These are phyloP conservation scores for Cetraspora pellucida DNA, from an alignment of 192 early-diverging fungal species.

Conservation along the genomic window DNA sequence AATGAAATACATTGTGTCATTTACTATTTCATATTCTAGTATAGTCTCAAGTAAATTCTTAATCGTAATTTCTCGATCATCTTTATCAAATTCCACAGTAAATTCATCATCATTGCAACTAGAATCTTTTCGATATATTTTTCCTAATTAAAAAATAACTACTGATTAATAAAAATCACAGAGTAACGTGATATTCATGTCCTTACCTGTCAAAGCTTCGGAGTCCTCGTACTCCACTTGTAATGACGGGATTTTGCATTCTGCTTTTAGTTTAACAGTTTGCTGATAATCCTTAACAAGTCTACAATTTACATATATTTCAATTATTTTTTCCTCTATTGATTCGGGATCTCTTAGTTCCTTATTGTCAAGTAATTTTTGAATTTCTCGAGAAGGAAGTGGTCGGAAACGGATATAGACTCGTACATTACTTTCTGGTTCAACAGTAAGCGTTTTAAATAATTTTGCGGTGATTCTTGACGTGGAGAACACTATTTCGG, in stretches of 20 bases:
- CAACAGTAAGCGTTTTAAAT: slow-evolving; percentile 68
- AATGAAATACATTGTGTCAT: slow-evolving; percentile 73
- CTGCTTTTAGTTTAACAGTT: slow-evolving; percentile 62
- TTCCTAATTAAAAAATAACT: slow-evolving; percentile 33
- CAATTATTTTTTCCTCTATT: slow-evolving; percentile 66
- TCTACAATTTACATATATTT: slow-evolving; percentile 79
- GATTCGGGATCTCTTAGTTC: slow-evolving; percentile 47
- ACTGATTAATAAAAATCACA: not conserved
- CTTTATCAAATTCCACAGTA: slow-evolving; percentile 51
- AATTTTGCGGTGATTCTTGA: slow-evolving; percentile 72
- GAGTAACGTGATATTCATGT: not conserved
- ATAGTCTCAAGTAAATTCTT: slow-evolving; percentile 57
- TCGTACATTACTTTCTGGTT: slow-evolving; percentile 63
- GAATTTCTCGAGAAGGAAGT: slow-evolving; percentile 42
- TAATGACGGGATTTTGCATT: slow-evolving; percentile 59
- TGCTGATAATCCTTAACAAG: slow-evolving; percentile 83
- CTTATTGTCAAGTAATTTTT: slow-evolving; percentile 48
- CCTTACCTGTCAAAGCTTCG: slow-evolving; percentile 51
- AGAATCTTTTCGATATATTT: slow-evolving; percentile 28
- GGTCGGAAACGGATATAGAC: slow-evolving; percentile 72
- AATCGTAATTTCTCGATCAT: slow-evolving; percentile 49
- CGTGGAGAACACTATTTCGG: slow-evolving; percentile 77
- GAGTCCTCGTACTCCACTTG: slow-evolving; percentile 48
- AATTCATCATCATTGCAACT: slow-evolving; percentile 49
- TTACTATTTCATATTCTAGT: slow-evolving; percentile 68